Percentiles rank a stretch among this genome's conserved stretches.
Evolutionary conservation across 306 rosid genomes (phyloP).

Genomic region (Mimosa pudica): DNA sequence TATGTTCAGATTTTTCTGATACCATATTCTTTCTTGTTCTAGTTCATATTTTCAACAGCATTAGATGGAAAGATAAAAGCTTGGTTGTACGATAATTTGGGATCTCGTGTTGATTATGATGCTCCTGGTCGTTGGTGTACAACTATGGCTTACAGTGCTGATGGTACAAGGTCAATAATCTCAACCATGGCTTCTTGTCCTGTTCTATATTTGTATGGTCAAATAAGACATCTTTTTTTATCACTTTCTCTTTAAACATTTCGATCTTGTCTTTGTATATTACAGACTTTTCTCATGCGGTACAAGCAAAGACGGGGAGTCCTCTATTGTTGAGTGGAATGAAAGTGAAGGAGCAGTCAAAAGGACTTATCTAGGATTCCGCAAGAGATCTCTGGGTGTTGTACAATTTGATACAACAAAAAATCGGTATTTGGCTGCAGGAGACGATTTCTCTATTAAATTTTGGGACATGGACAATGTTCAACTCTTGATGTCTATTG

Average conservation of each 20-base stretch:
- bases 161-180: conserved; percentile 80
- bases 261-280: conserved; percentile 11
- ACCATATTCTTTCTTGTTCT: conserved; percentile 33
- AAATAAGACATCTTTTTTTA: conserved; percentile 7
- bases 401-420: conserved; percentile 94
- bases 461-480: conserved; percentile 98
- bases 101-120: conserved; percentile 98
- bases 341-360: conserved; percentile 98
- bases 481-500: conserved; percentile 84
- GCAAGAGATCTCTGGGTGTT: conserved; percentile 81
- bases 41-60: conserved; percentile 96
- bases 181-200: conserved; percentile 27
- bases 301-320: conserved; percentile 91
- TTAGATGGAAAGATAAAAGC: conserved; percentile 97
- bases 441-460: conserved; percentile 93
- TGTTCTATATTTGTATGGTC: conserved; percentile 35
- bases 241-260: conserved; percentile 12
- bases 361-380: conserved; percentile 87
- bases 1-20: conserved; percentile 25
- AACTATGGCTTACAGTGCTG: conserved; percentile 97
- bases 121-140: conserved; percentile 99
- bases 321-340: conserved; percentile 96
- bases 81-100: conserved; percentile 97
- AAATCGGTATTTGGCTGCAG: conserved; percentile 90
- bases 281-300: conserved; percentile 93